A percentile compares a stretch with the other conserved stretches of the same genome.
phyloP scores from a whole-genome alignment of 2,329 filamentous ascomycete species.

The Colletotrichum gigasporum region DNA sequence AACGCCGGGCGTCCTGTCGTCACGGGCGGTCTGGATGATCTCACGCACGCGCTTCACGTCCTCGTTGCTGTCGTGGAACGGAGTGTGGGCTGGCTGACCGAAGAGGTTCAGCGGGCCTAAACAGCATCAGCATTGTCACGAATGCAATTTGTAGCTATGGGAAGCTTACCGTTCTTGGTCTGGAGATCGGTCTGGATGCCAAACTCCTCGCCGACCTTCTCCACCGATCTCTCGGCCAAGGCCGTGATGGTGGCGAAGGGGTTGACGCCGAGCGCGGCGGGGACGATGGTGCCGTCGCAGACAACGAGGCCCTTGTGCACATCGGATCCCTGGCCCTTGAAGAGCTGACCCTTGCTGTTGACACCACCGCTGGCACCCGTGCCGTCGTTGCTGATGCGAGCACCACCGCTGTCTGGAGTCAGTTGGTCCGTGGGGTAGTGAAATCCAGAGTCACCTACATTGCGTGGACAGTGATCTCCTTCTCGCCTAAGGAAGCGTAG shows the following conservation, averaged over 20 bases:
- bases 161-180: conserved; percentile 44
- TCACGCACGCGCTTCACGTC: conserved; percentile 46
- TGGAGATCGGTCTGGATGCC: conserved; percentile 54
- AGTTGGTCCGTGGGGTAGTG: conserved; percentile 5
- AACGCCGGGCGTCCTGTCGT: conserved; percentile 58
- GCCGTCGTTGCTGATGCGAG: conserved; percentile 68
- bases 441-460: conserved; percentile 50
- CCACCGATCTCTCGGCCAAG: conserved; percentile 71
- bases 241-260: conserved; percentile 76
- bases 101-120: conserved; percentile 62
- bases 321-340: conserved; percentile 59
- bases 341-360: conserved; percentile 69
- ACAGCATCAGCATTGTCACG: neutral
- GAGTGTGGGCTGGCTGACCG: conserved; percentile 50
- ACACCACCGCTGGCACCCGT: conserved; percentile 66
- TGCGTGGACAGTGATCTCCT: conserved; percentile 72
- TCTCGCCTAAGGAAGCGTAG: conserved; percentile 61
- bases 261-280: conserved; percentile 71
- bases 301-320: conserved; percentile 68
- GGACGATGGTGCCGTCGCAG: conserved; percentile 69
- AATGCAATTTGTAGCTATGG: fast-evolving
- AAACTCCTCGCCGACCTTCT: conserved; percentile 53
- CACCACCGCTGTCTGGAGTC: conserved; percentile 54
- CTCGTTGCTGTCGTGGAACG: conserved; percentile 43
- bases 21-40: conserved; percentile 52